phyloP scores from a whole-genome alignment of 768 basidiomycete genomes.

The Arthromyces matolae region DNA sequence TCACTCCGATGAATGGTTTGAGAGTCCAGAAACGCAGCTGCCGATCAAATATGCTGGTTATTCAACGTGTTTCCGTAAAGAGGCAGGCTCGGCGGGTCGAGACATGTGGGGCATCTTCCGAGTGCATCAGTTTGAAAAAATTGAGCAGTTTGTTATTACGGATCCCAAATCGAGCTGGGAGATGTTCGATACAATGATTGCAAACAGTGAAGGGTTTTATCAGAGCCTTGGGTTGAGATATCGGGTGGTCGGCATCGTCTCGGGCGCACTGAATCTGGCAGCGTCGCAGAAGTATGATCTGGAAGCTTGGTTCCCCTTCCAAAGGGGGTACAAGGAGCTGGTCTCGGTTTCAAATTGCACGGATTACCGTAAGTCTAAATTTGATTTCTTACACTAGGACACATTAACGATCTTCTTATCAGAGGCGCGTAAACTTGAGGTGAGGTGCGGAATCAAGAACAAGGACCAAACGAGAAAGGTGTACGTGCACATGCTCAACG shows the following conservation, averaged over 20 bases:
- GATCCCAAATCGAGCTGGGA: constrained; percentile 93
- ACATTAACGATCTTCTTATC: constrained; percentile 8
- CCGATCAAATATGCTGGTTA: constrained; percentile 87
- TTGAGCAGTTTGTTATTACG: constrained; percentile 96
- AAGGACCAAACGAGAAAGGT: constrained; percentile 89
- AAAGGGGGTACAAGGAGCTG: constrained; percentile 92
- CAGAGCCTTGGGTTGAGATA: constrained; percentile 92
- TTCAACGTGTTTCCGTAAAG: constrained; percentile 98
- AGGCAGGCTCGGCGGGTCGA: constrained; percentile 94
- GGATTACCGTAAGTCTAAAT: constrained; percentile 82
- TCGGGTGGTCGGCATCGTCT: constrained; percentile 90
- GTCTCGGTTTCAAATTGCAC: constrained; percentile 99
- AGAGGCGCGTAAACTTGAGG: constrained; percentile 93
- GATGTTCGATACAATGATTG: constrained; percentile 89
- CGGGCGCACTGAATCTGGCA: constrained; percentile 93
- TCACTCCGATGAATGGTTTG: constrained; percentile 98
- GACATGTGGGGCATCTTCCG: constrained; percentile 99
- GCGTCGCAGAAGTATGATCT: constrained; percentile 97
- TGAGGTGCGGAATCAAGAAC: constrained; percentile 87
- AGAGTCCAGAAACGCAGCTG: constrained; percentile 86
- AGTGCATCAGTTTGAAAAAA: constrained; percentile 99
- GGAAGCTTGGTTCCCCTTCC: constrained; percentile 99
- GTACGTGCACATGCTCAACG: constrained; percentile 99
- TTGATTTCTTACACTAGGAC: not conserved
- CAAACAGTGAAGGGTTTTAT: constrained; percentile 90